Base-by-base conservation (phyloP, 768 basidiomycete genomes). In the Mycena pura region DNA sequence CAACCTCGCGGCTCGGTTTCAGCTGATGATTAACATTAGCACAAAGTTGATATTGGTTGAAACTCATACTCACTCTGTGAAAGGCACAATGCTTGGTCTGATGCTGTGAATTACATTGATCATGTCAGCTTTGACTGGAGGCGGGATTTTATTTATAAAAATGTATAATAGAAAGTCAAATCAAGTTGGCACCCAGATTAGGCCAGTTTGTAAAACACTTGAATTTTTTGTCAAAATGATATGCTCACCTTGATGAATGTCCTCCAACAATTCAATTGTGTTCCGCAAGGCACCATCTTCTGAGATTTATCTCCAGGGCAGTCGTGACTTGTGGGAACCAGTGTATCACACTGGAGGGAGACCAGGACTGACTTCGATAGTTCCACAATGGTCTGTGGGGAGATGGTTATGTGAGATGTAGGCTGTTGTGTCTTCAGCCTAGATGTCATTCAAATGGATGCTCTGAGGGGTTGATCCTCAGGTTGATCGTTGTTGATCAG, bases 211-310 rank as follows among this genome's bases (percentile, higher is more conserved):
- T 25, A 39, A 17, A 3, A n/a, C 5, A 14, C 11, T 13, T 34
- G 13, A 7, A 32, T 36, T 1, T 36, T 27, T n/a, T 41, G 21
- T 41, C 10, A 32, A 45, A 19, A 7, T 32, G 6, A 4, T 1
- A n/a, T 15, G 24, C 60, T 49, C 27, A 62, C 60, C 60, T 48
- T 50, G 25, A n/a, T 7, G 24, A 62, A 62, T 8, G 60, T 47
- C 10, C 5, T 56, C 60, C 54, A 56, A 34, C 60, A 50, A 13
- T 36, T 45, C 2, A 62, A 24, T 24, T 25, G 44, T 38, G 55
- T 53, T 14, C 48, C 53, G 46, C 60, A 62, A 0, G 41, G 32
- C 0, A 14, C 43, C 13, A 47, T 11, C 5, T 22, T 28, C 8
- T n/a, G 3, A 11, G 11, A n/a, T 3, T 2, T 25, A 11, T 25